A percentile compares a stretch with the other conserved stretches of the same genome.
phyloP scores from a whole-genome alignment of 345 rosid species.

The Brassica napus region DNA sequence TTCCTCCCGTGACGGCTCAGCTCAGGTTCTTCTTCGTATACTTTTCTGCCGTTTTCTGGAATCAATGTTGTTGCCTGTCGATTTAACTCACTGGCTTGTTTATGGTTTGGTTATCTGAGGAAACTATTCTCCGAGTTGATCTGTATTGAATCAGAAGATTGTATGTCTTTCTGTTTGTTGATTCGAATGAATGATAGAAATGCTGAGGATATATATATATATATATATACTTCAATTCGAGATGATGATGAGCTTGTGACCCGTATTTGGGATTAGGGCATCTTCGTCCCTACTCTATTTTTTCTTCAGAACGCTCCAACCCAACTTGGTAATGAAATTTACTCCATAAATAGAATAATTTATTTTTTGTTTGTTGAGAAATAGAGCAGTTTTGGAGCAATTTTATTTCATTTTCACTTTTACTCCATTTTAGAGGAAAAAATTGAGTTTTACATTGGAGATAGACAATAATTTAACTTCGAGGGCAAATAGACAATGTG shows the following conservation, averaged over 20 bases:
- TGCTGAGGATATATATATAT: neutral
- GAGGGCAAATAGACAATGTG: too few relatives aligned
- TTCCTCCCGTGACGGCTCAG: neutral
- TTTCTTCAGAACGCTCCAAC: too few relatives aligned
- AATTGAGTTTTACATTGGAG: too few relatives aligned
- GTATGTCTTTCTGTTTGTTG: neutral
- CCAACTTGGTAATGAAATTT: too few relatives aligned
- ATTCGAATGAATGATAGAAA: neutral
- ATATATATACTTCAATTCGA: conserved; percentile 1
- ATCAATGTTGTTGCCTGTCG: neutral
- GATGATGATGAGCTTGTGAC: neutral
- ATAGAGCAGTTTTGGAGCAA: too few relatives aligned
- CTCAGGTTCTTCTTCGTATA: neutral
- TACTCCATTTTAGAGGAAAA: too few relatives aligned
- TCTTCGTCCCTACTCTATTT: too few relatives aligned
- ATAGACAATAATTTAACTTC: too few relatives aligned
- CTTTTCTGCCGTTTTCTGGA: too few relatives aligned
- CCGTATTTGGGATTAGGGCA: neutral
- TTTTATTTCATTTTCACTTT: too few relatives aligned
- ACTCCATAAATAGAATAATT: too few relatives aligned
- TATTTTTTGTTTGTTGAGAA: too few relatives aligned
- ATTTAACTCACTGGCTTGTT: neutral
- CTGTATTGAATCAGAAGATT: conserved; percentile 1
- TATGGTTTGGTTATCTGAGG: neutral
- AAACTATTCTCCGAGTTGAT: conserved; percentile 24